Conservation (phyloP, 441 rosid species). For the Melastoma candidum region DNA sequence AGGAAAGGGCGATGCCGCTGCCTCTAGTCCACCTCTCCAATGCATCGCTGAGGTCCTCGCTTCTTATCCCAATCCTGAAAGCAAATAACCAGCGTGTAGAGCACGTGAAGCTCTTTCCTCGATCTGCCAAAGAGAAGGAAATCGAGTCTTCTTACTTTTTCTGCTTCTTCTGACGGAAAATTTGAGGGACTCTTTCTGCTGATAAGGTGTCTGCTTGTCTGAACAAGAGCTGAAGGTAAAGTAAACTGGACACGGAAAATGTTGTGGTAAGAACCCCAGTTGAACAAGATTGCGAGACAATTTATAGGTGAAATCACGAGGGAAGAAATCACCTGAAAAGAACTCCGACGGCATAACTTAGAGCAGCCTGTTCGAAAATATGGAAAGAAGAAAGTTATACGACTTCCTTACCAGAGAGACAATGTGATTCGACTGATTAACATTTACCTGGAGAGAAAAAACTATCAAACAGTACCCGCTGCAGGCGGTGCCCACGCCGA, state of each 20-base stretch:
- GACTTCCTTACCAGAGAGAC: not conserved
- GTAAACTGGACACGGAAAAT: conserved; percentile 58
- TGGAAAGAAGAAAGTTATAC: conserved; percentile 1
- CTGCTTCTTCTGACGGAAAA: conserved; percentile 54
- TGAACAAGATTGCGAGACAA: not conserved
- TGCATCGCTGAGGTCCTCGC: conserved; percentile 56
- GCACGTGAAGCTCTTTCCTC: too few relatives aligned
- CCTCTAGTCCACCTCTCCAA: conserved; percentile 60
- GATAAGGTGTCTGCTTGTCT: conserved; percentile 59
- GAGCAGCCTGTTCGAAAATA: conserved; percentile 52
- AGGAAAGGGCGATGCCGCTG: conserved; percentile 68
- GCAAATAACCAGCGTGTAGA: not conserved
- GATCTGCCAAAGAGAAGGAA: too few relatives aligned
- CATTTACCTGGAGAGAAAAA: conserved; percentile 57
- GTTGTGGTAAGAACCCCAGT: conserved; percentile 19
- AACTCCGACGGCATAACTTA: conserved; percentile 77
- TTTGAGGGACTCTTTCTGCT: conserved; percentile 58
- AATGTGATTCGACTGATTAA: conserved; percentile 3
- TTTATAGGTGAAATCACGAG: conserved; percentile 3
- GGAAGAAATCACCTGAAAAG: conserved; percentile 58
- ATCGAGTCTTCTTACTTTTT: conserved; percentile 37
- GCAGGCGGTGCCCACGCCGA: conserved; percentile 73
- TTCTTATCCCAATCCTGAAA: conserved; percentile 74
- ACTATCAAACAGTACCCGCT: conserved; percentile 68
- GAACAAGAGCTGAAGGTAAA: conserved; percentile 83